phyloP scores from a whole-genome alignment of 768 basidiomycete species.

The Suillus subluteus region DNA sequence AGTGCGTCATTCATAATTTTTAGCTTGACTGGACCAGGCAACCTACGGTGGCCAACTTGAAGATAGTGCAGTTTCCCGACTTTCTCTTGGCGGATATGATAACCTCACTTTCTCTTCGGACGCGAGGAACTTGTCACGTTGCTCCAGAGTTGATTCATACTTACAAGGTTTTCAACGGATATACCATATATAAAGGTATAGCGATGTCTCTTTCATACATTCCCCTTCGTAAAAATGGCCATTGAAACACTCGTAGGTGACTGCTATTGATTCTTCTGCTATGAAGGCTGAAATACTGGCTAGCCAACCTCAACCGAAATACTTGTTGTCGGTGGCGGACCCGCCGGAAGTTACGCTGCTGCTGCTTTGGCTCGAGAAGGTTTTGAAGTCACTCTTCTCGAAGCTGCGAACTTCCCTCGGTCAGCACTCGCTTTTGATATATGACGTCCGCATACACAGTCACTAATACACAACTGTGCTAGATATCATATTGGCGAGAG shows the following conservation, averaged over 20 bases:
- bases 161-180: background rate
- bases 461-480: background rate
- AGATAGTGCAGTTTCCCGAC: background rate
- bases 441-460: conserved; percentile 26
- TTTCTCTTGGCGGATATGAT: background rate
- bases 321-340: conserved; percentile 45
- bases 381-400: conserved; percentile 53
- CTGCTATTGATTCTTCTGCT: background rate
- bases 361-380: conserved; percentile 35
- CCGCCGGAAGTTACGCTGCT: conserved; percentile 61
- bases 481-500: conserved; percentile 66
- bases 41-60: background rate
- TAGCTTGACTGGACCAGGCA: background rate
- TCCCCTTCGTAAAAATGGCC: background rate
- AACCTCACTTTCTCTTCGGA: background rate
- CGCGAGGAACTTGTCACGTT: background rate
- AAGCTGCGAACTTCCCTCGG: conserved; percentile 59
- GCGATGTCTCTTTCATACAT: background rate
- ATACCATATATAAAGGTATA: background rate
- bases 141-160: background rate
- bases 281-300: background rate
- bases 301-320: conserved; percentile 17
- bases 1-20: no score
- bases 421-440: conserved; percentile 44
- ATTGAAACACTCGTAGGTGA: background rate